Percentiles rank a stretch among this genome's conserved stretches.
These are phyloP conservation scores for Hemisphaericaspora nanyangensis DNA, from an alignment of 805 yeast species.

Conservation along the genomic window DNA sequence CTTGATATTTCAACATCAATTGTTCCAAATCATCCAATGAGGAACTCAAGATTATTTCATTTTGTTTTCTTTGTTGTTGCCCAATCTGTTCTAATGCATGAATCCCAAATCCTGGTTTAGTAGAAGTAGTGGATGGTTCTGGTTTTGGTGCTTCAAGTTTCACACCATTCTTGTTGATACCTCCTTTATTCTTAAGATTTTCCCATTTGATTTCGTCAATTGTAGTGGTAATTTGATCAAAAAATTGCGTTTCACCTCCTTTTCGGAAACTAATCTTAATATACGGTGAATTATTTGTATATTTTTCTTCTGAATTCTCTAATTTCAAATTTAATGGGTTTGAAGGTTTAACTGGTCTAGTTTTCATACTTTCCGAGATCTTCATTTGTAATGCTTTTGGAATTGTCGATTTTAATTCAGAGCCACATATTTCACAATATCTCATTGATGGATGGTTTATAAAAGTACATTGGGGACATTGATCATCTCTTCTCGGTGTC, in stretches of 20 bases:
- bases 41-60: constrained; percentile 56
- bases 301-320: constrained; percentile 29
- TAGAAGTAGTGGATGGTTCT: not conserved
- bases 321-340: constrained; percentile 18
- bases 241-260: constrained; percentile 59
- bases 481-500: constrained; percentile 23
- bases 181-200: constrained; percentile 27
- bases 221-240: constrained; percentile 35
- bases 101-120: constrained; percentile 51
- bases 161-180: constrained; percentile 34
- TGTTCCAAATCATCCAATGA: constrained; percentile 77
- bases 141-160: constrained; percentile 12
- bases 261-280: constrained; percentile 73
- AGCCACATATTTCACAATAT: constrained; percentile 86
- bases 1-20: constrained; percentile 73
- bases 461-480: constrained; percentile 67
- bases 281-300: constrained; percentile 31
- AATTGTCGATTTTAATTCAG: constrained; percentile 22
- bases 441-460: constrained; percentile 75
- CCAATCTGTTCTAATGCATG: constrained; percentile 62
- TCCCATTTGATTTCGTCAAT: constrained; percentile 54
- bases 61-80: constrained; percentile 51
- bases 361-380: not conserved
- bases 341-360: not conserved
- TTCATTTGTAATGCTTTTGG: not conserved